These are phyloP conservation scores for Inga laurina DNA, from an alignment of 306 rosid genomes.

Conservation along the genomic window DNA sequence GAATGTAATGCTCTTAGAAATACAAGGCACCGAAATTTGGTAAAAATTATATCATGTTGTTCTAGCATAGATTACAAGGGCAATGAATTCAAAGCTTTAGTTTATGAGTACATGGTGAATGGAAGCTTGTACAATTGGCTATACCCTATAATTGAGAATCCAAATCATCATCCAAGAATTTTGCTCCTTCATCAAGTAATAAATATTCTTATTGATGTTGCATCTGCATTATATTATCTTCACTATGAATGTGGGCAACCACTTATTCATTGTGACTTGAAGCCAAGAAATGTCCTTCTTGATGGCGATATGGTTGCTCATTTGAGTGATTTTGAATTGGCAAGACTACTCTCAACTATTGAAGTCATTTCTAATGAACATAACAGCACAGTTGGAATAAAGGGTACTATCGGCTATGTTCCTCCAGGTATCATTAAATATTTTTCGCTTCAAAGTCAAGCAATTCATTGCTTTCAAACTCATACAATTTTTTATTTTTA, in stretches of 20 bases:
- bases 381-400: background rate
- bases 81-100: background rate
- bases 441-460: background rate
- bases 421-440: background rate
- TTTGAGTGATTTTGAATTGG: background rate
- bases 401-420: background rate
- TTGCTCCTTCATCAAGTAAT: background rate
- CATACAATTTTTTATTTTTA: background rate
- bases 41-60: background rate
- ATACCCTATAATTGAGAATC: background rate
- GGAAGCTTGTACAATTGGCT: background rate
- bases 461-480: background rate
- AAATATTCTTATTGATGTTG: background rate
- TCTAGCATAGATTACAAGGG: background rate
- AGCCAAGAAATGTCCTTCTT: background rate
- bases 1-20: background rate
- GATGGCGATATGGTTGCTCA: background rate
- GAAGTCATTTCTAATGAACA: background rate
- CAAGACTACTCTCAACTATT: background rate
- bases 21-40: background rate
- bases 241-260: background rate
- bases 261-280: background rate
- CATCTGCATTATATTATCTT: background rate
- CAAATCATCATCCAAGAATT: background rate
- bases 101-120: background rate